phyloP scores from a whole-genome alignment of 306 rosid species.

The Nissolia schottii region DNA sequence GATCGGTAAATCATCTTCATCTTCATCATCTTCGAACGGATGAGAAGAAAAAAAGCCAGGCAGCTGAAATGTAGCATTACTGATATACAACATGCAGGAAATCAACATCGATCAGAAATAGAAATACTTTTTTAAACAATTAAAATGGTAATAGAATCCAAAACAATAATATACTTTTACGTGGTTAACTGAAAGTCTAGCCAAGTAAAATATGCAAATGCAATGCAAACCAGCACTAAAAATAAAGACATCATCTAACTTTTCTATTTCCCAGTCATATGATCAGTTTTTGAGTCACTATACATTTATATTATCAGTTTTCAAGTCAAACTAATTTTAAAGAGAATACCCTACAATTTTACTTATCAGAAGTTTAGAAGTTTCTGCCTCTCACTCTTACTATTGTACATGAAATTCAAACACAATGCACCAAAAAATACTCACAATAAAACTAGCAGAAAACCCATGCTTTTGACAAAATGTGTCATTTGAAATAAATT shows the following conservation, averaged over 20 bases:
- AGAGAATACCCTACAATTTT: not conserved
- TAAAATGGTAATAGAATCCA: not conserved
- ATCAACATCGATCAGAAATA: conserved; percentile 23
- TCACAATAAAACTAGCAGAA: not conserved
- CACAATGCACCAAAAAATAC: not conserved
- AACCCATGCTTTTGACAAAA: not conserved
- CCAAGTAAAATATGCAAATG: conserved; percentile 12
- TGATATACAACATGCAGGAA: conserved; percentile 40
- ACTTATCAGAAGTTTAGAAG: not conserved
- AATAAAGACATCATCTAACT: not conserved
- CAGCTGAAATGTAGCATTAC: conserved; percentile 97
- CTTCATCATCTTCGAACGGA: conserved; percentile 79
- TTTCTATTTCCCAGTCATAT: not conserved
- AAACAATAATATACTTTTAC: not conserved
- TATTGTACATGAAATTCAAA: not conserved
- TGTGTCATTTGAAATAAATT: not conserved
- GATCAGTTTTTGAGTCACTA: not conserved
- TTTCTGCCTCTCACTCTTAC: not conserved
- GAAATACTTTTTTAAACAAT: not conserved
- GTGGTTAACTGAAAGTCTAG: not conserved
- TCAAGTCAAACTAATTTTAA: not conserved
- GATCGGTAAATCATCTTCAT: conserved; percentile 61
- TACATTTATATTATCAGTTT: not conserved
- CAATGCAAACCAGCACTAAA: conserved; percentile 1
- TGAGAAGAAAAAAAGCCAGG: conserved; percentile 79